A percentile compares a stretch with the other conserved stretches of the same genome.
phyloP scores from a whole-genome alignment of 2,329 filamentous ascomycete species.

The Fusarium scirpi region DNA sequence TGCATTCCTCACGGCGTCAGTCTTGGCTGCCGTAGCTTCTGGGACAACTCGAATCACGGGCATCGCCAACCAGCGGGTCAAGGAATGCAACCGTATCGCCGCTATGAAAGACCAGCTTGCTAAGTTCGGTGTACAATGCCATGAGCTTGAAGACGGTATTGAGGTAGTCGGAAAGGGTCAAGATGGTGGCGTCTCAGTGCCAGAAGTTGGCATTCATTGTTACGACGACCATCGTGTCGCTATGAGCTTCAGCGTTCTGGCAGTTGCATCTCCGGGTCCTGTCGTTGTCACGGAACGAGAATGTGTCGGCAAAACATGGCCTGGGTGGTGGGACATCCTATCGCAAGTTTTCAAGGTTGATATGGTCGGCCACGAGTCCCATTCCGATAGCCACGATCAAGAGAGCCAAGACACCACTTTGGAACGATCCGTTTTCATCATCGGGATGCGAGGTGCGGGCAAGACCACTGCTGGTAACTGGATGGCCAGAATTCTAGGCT shows the following conservation, averaged over 20 bases:
- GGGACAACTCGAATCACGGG: constrained; percentile 89
- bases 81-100: constrained; percentile 95
- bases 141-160: constrained; percentile 95
- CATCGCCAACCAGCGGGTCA: constrained; percentile 97
- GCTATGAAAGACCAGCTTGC: constrained; percentile 96
- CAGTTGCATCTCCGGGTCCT: constrained; percentile 75
- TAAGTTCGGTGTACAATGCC: constrained; percentile 89
- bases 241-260: constrained; percentile 96
- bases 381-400: constrained; percentile 31
- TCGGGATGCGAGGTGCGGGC: constrained; percentile 96
- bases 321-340: constrained; percentile 96
- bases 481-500: constrained; percentile 80
- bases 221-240: constrained; percentile 98
- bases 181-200: constrained; percentile 61
- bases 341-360: constrained; percentile 80
- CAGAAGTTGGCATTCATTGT: constrained; percentile 81
- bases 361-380: constrained; percentile 78
- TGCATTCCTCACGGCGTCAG: constrained; percentile 94
- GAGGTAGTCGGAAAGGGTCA: constrained; percentile 70
- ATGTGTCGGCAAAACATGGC: constrained; percentile 98
- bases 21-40: constrained; percentile 88
- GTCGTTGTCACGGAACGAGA: constrained; percentile 89
- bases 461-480: constrained; percentile 94
- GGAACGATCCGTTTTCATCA: constrained; percentile 85
- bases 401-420: constrained; percentile 19